phyloP scores from a whole-genome alignment of 2,329 filamentous ascomycete species.

The Xenosphaeropsis pyriputrescens region DNA sequence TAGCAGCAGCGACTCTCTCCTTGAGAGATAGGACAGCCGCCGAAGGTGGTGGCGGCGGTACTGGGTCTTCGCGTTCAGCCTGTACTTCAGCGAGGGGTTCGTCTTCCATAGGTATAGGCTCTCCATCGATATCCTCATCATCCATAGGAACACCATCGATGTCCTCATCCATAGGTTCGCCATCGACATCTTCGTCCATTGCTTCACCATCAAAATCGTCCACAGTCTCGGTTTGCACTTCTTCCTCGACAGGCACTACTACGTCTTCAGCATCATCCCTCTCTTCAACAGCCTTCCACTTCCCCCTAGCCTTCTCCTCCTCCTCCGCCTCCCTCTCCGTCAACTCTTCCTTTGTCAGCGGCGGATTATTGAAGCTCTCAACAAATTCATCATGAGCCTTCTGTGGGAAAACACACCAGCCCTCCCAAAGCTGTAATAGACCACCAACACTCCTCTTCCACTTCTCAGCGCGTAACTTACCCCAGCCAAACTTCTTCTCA shows the following conservation, averaged over 20 bases:
- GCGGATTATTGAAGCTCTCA: conserved; percentile 56
- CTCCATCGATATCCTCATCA: conserved; percentile 23
- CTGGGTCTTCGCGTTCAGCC: conserved; percentile 10
- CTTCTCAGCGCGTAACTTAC: conserved; percentile 48
- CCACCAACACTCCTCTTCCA: conserved; percentile 45
- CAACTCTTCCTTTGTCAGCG: conserved; percentile 24
- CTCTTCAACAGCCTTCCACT: conserved; percentile 23
- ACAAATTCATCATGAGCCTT: conserved; percentile 60
- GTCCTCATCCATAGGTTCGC: conserved; percentile 27
- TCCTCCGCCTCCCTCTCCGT: conserved; percentile 16
- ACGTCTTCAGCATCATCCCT: conserved; percentile 18
- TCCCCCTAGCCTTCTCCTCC: conserved; percentile 15
- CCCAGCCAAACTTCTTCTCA: conserved; percentile 50
- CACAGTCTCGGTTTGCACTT: conserved; percentile 24
- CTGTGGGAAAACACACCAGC: conserved; percentile 59
- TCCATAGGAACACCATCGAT: conserved; percentile 24
- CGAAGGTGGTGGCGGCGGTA: conserved; percentile 4
- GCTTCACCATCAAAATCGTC: conserved; percentile 20
- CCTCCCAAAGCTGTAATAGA: conserved; percentile 45
- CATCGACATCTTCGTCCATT: conserved; percentile 12
- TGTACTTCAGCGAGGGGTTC: conserved; percentile 22
- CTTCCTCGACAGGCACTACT: conserved; percentile 23
- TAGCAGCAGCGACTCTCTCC: background rate
- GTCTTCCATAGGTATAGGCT: conserved; percentile 22
- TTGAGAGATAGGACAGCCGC: conserved; percentile 3